Percentiles rank a stretch among this genome's conserved stretches.
These are phyloP conservation scores for Chrysoporthe austroafricana DNA, from an alignment of 2,329 filamentous ascomycete genomes.

Conservation along the genomic window DNA sequence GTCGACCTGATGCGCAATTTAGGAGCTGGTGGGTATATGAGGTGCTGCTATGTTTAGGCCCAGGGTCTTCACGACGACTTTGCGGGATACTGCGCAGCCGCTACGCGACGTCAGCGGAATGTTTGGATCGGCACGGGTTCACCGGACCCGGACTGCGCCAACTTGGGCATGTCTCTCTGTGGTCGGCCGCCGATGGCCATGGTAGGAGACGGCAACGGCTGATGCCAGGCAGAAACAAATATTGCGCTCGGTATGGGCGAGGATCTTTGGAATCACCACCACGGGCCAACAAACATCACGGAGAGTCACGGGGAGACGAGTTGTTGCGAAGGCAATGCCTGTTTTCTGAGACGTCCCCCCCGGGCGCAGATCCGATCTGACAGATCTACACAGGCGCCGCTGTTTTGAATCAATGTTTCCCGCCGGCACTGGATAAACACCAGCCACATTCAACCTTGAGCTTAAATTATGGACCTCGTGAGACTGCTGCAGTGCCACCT, in stretches of 20 bases:
- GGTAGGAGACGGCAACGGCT: not conserved
- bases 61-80: not conserved
- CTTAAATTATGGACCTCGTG: not conserved
- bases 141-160: not conserved
- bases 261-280: not conserved
- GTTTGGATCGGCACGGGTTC: not conserved
- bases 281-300: not conserved
- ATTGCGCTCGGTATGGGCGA: not conserved
- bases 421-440: not conserved
- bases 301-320: not conserved
- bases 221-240: not conserved
- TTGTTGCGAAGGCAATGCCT: not conserved
- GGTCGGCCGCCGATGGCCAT: not conserved
- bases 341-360: not conserved
- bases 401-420: conserved; percentile 1
- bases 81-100: not conserved
- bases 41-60: not conserved
- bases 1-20: not conserved
- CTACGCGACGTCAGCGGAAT: not conserved
- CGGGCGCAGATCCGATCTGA: not conserved
- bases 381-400: not conserved
- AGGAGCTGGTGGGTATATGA: not conserved
- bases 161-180: not conserved
- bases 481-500: not conserved
- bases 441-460: not conserved